phyloP scores from a whole-genome alignment of 2,329 filamentous ascomycete genomes.

The Trichoderma arundinaceum region DNA sequence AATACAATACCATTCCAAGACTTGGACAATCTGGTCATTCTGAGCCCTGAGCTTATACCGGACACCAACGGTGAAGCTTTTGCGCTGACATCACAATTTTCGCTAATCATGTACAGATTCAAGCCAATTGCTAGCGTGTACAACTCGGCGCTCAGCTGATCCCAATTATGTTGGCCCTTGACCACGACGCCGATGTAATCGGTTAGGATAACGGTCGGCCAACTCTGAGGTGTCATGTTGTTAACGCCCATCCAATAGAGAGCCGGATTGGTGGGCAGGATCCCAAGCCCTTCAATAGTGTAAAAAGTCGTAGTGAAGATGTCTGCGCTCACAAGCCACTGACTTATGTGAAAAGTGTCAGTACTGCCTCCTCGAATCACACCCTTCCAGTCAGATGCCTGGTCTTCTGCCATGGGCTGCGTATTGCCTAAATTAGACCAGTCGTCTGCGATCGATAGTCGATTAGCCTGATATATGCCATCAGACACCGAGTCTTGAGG shows the following conservation, averaged over 20 bases:
- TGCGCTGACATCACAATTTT: slow-evolving; percentile 41
- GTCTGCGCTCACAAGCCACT: slow-evolving; percentile 43
- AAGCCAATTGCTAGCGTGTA: slow-evolving; percentile 41
- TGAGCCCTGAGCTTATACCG: not conserved
- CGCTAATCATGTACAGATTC: slow-evolving; percentile 43
- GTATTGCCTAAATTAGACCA: slow-evolving; percentile 43
- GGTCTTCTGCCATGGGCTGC: slow-evolving; percentile 36
- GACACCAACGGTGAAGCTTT: slow-evolving; percentile 38
- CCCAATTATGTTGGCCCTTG: slow-evolving; percentile 37
- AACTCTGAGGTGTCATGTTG: slow-evolving; percentile 39
- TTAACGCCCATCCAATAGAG: slow-evolving; percentile 45
- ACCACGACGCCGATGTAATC: slow-evolving; percentile 44
- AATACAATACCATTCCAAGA: slow-evolving; percentile 43
- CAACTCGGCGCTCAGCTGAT: slow-evolving; percentile 42
- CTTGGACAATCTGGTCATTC: slow-evolving; percentile 8
- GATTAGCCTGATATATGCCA: slow-evolving; percentile 41
- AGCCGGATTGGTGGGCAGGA: slow-evolving; percentile 43
- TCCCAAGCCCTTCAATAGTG: slow-evolving; percentile 41
- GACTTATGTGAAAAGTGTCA: slow-evolving; percentile 41
- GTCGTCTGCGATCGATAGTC: slow-evolving; percentile 39
- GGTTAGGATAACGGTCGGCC: slow-evolving; percentile 43
- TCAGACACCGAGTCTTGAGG: slow-evolving; percentile 38
- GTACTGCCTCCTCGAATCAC: slow-evolving; percentile 35
- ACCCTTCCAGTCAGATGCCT: slow-evolving; percentile 36
- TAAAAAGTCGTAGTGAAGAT: slow-evolving; percentile 39